A percentile compares a stretch with the other conserved stretches of the same genome.
Evolutionary conservation across 2,329 filamentous ascomycete species (phyloP).

Genomic region (Pseudogymnoascus sp.): DNA sequence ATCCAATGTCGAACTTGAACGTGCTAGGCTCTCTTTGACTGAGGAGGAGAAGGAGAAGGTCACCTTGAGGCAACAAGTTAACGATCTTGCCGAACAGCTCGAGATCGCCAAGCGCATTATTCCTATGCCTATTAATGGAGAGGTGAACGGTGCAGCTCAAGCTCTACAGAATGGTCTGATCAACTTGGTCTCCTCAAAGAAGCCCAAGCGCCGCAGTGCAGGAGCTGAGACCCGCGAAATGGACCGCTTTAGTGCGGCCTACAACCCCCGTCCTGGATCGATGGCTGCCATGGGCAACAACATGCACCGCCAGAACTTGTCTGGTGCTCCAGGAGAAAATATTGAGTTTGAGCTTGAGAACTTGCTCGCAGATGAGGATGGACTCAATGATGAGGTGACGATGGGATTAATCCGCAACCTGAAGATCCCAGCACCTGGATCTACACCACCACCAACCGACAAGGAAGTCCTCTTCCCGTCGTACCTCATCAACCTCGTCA

Average conservation of each 20-base stretch:
- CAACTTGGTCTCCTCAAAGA: constrained; percentile 95
- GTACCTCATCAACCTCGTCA: constrained; percentile 97
- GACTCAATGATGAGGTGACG: constrained; percentile 92
- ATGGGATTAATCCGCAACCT: constrained; percentile 93
- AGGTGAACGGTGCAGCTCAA: constrained; percentile 56
- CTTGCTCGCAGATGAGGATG: constrained; percentile 89
- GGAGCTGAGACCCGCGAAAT: constrained; percentile 76
- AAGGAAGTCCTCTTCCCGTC: constrained; percentile 98
- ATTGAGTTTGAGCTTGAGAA: constrained; percentile 93
- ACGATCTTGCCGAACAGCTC: constrained; percentile 85
- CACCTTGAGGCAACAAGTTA: constrained; percentile 77
- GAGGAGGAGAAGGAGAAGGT: constrained; percentile 79
- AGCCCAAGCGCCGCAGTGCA: constrained; percentile 88
- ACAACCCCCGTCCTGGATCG: constrained; percentile 90
- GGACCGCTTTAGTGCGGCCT: constrained; percentile 85
- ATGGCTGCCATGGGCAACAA: constrained; percentile 73
- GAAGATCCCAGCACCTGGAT: constrained; percentile 85
- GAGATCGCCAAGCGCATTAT: constrained; percentile 66
- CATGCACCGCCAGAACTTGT: constrained; percentile 60
- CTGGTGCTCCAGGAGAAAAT: constrained; percentile 68
- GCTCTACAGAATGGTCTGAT: constrained; percentile 69
- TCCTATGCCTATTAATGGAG: constrained; percentile 59
- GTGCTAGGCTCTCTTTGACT: constrained; percentile 64
- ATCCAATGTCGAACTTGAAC: constrained; percentile 74
- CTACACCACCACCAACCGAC: constrained; percentile 83